Conservation (phyloP, 2,329 filamentous ascomycete genomes). For the Corynespora cassiicola region DNA sequence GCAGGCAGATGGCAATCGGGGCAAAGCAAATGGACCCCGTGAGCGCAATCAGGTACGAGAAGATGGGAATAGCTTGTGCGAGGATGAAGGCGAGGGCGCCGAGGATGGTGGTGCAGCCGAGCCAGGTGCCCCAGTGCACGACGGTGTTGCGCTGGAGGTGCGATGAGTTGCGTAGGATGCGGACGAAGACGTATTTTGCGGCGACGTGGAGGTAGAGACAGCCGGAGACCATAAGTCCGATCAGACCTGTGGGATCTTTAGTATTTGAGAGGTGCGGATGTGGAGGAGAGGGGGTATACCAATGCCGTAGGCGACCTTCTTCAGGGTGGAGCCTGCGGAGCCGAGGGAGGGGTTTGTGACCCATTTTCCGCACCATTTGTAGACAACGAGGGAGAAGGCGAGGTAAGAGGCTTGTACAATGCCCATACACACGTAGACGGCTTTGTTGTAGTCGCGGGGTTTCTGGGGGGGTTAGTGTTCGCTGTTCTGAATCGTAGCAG, state of each 20-base stretch:
- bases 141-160: constrained; percentile 61
- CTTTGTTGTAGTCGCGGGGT: constrained; percentile 66
- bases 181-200: constrained; percentile 64
- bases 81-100: constrained; percentile 55
- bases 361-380: constrained; percentile 67
- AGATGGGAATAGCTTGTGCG: constrained; percentile 59
- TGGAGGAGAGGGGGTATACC: constrained; percentile 39
- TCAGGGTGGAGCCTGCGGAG: constrained; percentile 64
- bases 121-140: constrained; percentile 61
- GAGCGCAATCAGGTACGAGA: constrained; percentile 56
- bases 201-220: constrained; percentile 58
- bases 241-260: constrained; percentile 37
- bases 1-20: constrained; percentile 55
- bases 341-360: constrained; percentile 68
- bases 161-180: constrained; percentile 57
- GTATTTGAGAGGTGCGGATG: no score
- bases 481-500: background rate
- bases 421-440: constrained; percentile 65
- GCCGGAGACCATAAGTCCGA: constrained; percentile 60
- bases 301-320: constrained; percentile 68
- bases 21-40: constrained; percentile 58
- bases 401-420: constrained; percentile 65
- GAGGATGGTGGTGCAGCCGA: constrained; percentile 60
- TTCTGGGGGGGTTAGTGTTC: constrained; percentile 26
- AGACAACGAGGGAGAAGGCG: constrained; percentile 64